Evolutionary conservation across 108 stramenopile species (phyloP).

Genomic region (Pseudonitzschia multiseries): DNA sequence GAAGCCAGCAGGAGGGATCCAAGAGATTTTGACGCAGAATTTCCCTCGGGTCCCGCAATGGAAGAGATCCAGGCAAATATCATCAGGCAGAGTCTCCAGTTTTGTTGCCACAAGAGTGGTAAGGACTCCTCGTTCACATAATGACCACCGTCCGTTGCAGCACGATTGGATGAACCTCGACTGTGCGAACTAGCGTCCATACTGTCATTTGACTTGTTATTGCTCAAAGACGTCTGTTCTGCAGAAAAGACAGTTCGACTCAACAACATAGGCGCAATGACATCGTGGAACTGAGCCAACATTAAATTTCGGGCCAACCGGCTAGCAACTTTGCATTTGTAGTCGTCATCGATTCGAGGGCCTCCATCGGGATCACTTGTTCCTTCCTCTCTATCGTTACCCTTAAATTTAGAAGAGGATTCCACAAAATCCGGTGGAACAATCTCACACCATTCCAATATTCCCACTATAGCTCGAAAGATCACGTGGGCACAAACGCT

Average conservation of each 20-base stretch:
- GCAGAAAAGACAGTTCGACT: constrained; percentile 72
- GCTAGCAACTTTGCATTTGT: constrained; percentile 54
- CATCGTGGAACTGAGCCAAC: constrained; percentile 74
- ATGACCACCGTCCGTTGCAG: not conserved
- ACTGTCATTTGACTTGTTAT: not conserved
- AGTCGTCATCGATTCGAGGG: constrained; percentile 40
- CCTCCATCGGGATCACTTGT: constrained; percentile 1
- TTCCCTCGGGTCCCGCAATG: constrained; percentile 70
- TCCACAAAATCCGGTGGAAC: constrained; percentile 27
- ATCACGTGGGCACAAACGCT: constrained; percentile 67
- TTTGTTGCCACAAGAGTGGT: constrained; percentile 62
- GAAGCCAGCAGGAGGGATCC: constrained; percentile 71
- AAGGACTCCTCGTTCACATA: constrained; percentile 1
- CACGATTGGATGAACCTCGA: not conserved
- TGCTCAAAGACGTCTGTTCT: constrained; percentile 27
- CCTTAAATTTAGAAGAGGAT: not conserved
- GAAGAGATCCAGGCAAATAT: constrained; percentile 80
- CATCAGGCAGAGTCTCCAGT: constrained; percentile 71
- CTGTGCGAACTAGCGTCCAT: not conserved
- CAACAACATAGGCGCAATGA: constrained; percentile 79
- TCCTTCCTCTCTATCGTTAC: not conserved
- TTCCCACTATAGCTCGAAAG: constrained; percentile 58
- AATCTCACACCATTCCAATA: constrained; percentile 72
- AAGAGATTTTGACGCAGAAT: constrained; percentile 50
- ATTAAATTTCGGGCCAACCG: constrained; percentile 76